Percentiles rank a stretch among this genome's conserved stretches.
Conservation (phyloP, 179 eudicot species). For the Nepenthes alata region DNA sequence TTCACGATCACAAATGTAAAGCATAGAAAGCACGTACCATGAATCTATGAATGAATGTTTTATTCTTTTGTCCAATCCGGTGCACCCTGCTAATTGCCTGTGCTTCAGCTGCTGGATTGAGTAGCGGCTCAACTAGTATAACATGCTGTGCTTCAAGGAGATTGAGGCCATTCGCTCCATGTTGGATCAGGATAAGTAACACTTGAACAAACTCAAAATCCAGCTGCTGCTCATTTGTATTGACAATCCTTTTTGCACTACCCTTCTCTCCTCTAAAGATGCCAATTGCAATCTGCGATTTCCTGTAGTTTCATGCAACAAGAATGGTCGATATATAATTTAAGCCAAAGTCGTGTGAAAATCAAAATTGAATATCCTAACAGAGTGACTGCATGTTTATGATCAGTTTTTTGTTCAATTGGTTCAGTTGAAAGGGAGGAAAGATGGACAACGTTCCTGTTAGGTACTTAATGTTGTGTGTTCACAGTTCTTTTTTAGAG, state of each 20-base stretch:
- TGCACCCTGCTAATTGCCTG: constrained; percentile 94
- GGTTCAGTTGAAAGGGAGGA: no score
- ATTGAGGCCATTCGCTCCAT: constrained; percentile 95
- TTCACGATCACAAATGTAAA: no score
- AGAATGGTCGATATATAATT: background rate
- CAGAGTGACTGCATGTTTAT: no score
- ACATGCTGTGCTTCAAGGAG: constrained; percentile 97
- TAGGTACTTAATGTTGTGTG: no score
- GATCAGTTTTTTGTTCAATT: no score
- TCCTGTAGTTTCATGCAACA: constrained; percentile 30
- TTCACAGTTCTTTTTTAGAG: no score
- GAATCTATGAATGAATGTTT: constrained; percentile 81
- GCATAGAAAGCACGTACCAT: constrained; percentile 31
- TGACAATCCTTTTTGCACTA: constrained; percentile 12
- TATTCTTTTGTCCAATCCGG: constrained; percentile 72
- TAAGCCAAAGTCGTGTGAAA: background rate
- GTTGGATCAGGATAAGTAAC: constrained; percentile 63
- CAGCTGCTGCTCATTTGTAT: constrained; percentile 13
- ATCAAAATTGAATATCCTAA: no score
- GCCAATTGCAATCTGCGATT: constrained; percentile 61
- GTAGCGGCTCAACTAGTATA: constrained; percentile 87
- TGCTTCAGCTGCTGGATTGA: constrained; percentile 94
- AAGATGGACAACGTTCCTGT: no score
- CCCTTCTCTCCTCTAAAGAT: constrained; percentile 54
- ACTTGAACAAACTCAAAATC: constrained; percentile 47